Evolutionary conservation across 2,329 filamentous ascomycete species (phyloP).

Genomic region (Verticillium nonalfalfae): DNA sequence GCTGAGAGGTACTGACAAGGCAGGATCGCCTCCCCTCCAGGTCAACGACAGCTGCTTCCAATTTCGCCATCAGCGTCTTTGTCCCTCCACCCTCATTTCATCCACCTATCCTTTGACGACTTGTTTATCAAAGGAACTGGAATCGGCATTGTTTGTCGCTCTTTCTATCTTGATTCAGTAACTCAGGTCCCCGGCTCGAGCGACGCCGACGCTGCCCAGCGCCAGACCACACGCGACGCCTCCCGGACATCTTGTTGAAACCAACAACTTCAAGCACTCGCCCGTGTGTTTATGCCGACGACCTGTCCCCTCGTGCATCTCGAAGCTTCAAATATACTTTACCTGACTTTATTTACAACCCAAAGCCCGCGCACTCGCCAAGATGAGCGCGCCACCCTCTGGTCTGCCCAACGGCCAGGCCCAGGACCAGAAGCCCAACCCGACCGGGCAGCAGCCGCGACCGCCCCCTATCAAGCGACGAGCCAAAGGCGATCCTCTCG

Average conservation of each 20-base stretch:
- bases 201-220: not conserved
- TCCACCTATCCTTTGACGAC: not conserved
- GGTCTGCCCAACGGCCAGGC: conserved; percentile 20
- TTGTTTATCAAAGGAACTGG: not conserved
- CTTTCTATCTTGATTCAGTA: not conserved
- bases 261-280: not conserved
- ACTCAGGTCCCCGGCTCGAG: not conserved
- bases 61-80: not conserved
- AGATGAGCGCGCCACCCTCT: conserved; percentile 38
- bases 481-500: conserved; percentile 55
- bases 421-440: conserved; percentile 23
- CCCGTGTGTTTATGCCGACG: no score
- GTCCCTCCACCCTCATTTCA: not conserved
- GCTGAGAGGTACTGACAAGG: not conserved
- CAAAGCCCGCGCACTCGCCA: conserved; percentile 3
- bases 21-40: not conserved
- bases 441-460: conserved; percentile 17
- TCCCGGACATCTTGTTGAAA: not conserved
- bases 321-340: not conserved
- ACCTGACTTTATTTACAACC: not conserved
- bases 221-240: not conserved
- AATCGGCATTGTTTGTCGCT: not conserved
- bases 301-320: not conserved
- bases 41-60: not conserved
- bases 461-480: conserved; percentile 35